Evolutionary conservation across 148 eudicot genomes (phyloP).

Genomic region (Amaranthus palmeri): DNA sequence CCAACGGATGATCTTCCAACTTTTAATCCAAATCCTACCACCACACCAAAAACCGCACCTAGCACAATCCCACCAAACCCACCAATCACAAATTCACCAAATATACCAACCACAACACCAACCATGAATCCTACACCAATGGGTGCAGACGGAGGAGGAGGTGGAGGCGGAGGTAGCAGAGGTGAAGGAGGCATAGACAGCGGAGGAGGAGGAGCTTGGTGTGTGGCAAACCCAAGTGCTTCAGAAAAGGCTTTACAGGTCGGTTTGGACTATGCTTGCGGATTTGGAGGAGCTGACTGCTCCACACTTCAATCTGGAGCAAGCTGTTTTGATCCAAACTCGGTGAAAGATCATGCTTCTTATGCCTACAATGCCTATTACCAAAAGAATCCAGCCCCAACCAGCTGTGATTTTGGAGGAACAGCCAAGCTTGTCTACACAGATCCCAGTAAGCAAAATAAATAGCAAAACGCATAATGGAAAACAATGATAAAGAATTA

Average conservation of each 20-base stretch:
- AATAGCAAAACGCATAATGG: neutral
- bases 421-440: slow-evolving; percentile 60
- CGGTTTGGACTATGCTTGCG: slow-evolving; percentile 93
- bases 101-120: slow-evolving; percentile 23
- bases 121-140: slow-evolving; percentile 32
- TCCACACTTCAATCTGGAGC: slow-evolving; percentile 73
- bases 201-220: slow-evolving; percentile 71
- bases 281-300: slow-evolving; percentile 93
- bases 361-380: slow-evolving; percentile 87
- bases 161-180: slow-evolving; percentile 1
- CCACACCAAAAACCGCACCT: slow-evolving; percentile 26
- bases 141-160: neutral
- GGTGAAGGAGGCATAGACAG: slow-evolving; percentile 9
- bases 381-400: slow-evolving; percentile 87
- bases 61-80: slow-evolving; percentile 13
- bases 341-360: slow-evolving; percentile 73
- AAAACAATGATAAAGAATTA: neutral
- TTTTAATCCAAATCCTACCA: slow-evolving; percentile 28
- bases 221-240: slow-evolving; percentile 70
- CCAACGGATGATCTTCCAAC: slow-evolving; percentile 23
- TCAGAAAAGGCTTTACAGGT: slow-evolving; percentile 78
- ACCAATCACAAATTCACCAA: slow-evolving; percentile 3
- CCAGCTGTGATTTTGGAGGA: slow-evolving; percentile 93
- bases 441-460: slow-evolving; percentile 76
- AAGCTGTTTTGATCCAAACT: slow-evolving; percentile 64